phyloP scores from a whole-genome alignment of 108 stramenopile genomes.

The Discostella stelligeroides region DNA sequence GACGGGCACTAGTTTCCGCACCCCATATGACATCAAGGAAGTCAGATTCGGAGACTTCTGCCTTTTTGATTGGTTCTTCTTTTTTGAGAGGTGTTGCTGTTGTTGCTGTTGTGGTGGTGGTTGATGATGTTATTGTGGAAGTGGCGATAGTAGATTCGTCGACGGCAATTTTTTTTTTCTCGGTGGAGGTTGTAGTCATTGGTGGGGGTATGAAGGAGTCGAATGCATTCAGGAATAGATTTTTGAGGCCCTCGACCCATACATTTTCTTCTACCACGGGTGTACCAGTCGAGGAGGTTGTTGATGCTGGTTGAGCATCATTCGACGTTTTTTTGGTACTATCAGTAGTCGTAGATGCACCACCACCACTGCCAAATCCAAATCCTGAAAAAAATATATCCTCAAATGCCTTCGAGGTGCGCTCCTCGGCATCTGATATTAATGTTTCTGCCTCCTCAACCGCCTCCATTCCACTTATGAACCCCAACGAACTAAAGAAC shows the following conservation, averaged over 20 bases:
- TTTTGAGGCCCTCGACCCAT: conserved; percentile 45
- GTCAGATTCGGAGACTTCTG: conserved; percentile 44
- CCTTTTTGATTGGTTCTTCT: conserved; percentile 23
- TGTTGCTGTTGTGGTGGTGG: neutral
- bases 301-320: too few relatives aligned
- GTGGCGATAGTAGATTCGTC: too few relatives aligned
- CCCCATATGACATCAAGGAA: conserved; percentile 49
- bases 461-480: conserved; percentile 8
- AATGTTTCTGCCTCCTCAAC: conserved; percentile 24
- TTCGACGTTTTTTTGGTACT: too few relatives aligned
- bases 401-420: conserved; percentile 17
- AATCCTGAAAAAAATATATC: conserved; percentile 22
- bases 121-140: neutral
- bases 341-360: conserved; percentile 1
- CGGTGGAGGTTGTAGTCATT: conserved; percentile 4
- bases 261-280: conserved; percentile 33
- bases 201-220: conserved; percentile 29
- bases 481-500: conserved; percentile 21
- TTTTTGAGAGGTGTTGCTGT: neutral
- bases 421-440: conserved; percentile 32
- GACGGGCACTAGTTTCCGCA: conserved; percentile 44
- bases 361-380: conserved; percentile 10
- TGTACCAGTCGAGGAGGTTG: too few relatives aligned
- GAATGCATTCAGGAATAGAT: conserved; percentile 38
- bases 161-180: conserved; percentile 16